Evolutionary conservation across 2,329 filamentous ascomycete genomes (phyloP), one percentile per base, ranked within the genome.

Genomic region (Calonectria naviculata): DNA sequence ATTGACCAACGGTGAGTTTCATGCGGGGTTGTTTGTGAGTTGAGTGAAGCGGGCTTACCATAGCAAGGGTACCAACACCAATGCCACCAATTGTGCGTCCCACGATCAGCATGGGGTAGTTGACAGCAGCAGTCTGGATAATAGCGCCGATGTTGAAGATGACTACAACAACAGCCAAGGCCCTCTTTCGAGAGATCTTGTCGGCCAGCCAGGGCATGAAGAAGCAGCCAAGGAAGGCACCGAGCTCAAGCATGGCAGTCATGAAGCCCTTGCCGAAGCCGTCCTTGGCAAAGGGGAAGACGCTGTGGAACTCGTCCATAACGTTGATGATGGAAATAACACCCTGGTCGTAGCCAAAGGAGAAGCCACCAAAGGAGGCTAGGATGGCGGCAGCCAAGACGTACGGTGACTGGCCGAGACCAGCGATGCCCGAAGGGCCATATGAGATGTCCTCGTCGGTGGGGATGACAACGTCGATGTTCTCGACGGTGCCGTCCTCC

Each of bases 1-100:
- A 36, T 64, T 65, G 21, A 26, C 17, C 19, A 8, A n/a, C 29
- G 36, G 42, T 68, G 34, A 66, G 62, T 29, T 52, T 64, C 17
- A 13, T 19, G 15, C 29, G 4, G 2, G 21, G 19, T 13, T 1
- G 10, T 12, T 1, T 49, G 12, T 21, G 31, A 38, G 52, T 56
- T 12, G 21, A 24, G 17, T 4, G 10, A 61, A 19, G 34, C 9
- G 28, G 5, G 46, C 68, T 46, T 54, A 87, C 87, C 83, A 87
- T 87, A 1, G 84, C 86, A 21, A 90, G 79, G 17, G 83, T 84
- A 72, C 87, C 88, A 28, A 89, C 85, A 24, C 85, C 87, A 71
- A 89, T 84, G 76, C 86, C 83, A 70, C 89, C 89, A 67, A 91
- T 83, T 74, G 90, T 89, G 26, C 89, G 83, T 29, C 89, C 89